Evolutionary conservation across 129 eudicot species (phyloP).

Genomic region (Flaveria brownii): DNA sequence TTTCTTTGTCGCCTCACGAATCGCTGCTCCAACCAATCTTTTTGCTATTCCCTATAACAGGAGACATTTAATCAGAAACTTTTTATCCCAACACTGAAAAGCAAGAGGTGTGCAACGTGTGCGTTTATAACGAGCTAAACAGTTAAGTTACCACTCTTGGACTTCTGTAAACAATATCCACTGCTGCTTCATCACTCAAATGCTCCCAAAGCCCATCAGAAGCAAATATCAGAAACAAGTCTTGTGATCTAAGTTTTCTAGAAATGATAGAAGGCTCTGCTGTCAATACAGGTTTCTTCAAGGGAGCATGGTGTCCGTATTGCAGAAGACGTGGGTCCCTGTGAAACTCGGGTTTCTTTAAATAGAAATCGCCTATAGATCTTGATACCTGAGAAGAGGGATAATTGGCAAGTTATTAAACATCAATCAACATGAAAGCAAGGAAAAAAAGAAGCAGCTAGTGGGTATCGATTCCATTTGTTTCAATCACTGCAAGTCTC

Average conservation of each 20-base stretch:
- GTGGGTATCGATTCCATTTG: too few species aligned
- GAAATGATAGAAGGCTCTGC: slow-evolving; percentile 79
- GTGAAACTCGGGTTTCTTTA: slow-evolving; percentile 79
- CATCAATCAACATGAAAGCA: too few species aligned
- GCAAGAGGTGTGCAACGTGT: background rate
- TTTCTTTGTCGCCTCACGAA: slow-evolving; percentile 78
- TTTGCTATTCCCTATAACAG: slow-evolving; percentile 78
- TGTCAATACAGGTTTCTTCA: slow-evolving; percentile 64
- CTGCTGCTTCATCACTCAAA: slow-evolving; percentile 74
- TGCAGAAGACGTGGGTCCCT: slow-evolving; percentile 71
- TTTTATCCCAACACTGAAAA: too few species aligned
- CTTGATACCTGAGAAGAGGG: slow-evolving; percentile 68
- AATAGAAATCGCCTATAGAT: slow-evolving; percentile 89
- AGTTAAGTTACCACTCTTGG: slow-evolving; percentile 76
- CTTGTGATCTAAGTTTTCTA: slow-evolving; percentile 67
- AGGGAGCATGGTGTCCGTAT: slow-evolving; percentile 56
- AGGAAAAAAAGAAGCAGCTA: too few species aligned
- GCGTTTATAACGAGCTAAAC: background rate
- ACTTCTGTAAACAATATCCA: slow-evolving; percentile 67
- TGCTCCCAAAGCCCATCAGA: slow-evolving; percentile 98
- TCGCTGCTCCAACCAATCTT: slow-evolving; percentile 75
- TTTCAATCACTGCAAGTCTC: too few species aligned
- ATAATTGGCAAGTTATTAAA: too few species aligned
- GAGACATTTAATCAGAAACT: background rate
- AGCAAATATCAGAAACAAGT: slow-evolving; percentile 82